phyloP scores from a whole-genome alignment of 352 stramenopile genomes.

The Globisporangium parvum region DNA sequence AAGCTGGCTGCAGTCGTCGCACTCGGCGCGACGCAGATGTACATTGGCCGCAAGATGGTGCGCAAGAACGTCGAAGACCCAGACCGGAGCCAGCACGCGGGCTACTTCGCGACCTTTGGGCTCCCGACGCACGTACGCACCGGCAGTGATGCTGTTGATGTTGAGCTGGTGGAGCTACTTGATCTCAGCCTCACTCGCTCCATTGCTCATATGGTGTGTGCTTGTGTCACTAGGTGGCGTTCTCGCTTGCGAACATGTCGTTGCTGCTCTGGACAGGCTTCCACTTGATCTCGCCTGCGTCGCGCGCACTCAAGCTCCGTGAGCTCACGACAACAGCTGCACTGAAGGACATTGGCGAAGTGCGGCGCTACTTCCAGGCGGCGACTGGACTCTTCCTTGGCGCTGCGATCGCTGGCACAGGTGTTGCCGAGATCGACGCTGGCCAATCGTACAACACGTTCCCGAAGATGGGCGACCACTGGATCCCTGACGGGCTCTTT shows the following conservation, averaged over 20 bases:
- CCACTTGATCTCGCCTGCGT: conserved; percentile 42
- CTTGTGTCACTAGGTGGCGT: conserved; percentile 23
- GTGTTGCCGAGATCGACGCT: conserved; percentile 94
- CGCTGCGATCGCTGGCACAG: conserved; percentile 33
- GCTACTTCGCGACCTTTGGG: conserved; percentile 26
- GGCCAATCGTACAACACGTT: conserved; percentile 97
- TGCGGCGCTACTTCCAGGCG: conserved; percentile 46
- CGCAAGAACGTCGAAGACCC: conserved; percentile 27
- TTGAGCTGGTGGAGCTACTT: not conserved
- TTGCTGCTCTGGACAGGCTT: conserved; percentile 62
- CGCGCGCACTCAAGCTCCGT: conserved; percentile 43
- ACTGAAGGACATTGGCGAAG: conserved; percentile 45
- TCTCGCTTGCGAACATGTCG: conserved; percentile 61
- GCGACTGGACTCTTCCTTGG: conserved; percentile 32
- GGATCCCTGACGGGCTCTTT: conserved; percentile 81
- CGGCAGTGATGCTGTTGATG: no score
- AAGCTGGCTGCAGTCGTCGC: conserved; percentile 31
- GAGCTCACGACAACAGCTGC: conserved; percentile 35
- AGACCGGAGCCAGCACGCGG: conserved; percentile 9
- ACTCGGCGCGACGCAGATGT: conserved; percentile 42
- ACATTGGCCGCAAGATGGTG: conserved; percentile 49
- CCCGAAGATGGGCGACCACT: conserved; percentile 89
- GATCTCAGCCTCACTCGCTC: not conserved
- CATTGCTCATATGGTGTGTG: not conserved
- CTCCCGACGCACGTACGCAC: conserved; percentile 36